Base-by-base conservation (phyloP, 2,329 filamentous ascomycete genomes). In the Capronia epimyces region DNA sequence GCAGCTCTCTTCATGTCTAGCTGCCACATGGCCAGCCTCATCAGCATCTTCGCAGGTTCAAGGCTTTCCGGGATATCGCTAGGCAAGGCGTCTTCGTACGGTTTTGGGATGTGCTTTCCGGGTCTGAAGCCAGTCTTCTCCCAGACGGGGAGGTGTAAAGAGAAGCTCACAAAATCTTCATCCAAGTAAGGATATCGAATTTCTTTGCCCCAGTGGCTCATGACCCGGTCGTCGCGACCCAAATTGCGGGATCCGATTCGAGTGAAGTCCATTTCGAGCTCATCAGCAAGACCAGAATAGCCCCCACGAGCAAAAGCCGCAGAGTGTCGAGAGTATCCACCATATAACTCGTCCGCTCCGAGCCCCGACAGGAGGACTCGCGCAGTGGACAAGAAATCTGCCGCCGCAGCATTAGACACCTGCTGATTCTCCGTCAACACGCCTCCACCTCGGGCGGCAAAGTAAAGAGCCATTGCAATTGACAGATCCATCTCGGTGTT, bases 401-500 rank as follows among this genome's bases (percentile, higher is more conserved):
- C 0, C 66, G 59, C 16, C 2, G 29, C 10, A 18, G 43, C 8
- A 18, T 20, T 12, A 20, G 31, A 13, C 31, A 13, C 13, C 9
- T 37, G 12, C 18, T 27, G 10, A n/a, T 40, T 36, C 42, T 52
- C 24, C 18, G 29, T 40, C 2, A 46, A 7, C 15, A 66, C 58
- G 0, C 84, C 88, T 44, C 71, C 67, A 1, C 89, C 91, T 32
- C 89, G 80, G 0, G 91, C 84, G 4, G 93, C 89, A 71, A 98
- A 98, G 67, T 96, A 97, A n/a, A 98, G 75, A 0, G 93, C 93
- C 61, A 80, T 85, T 0, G 87, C 86, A 61, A 98, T 98, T 2
- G 93, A 98, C 1, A 98, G 75, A 63, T 98, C 93, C 93, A 98
- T 98, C 69, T 98, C 93, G 0, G 93, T 98, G 60, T 95, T 91